Conservation (phyloP, 2,329 filamentous ascomycete genomes). For the Hypoxylon sp. region DNA sequence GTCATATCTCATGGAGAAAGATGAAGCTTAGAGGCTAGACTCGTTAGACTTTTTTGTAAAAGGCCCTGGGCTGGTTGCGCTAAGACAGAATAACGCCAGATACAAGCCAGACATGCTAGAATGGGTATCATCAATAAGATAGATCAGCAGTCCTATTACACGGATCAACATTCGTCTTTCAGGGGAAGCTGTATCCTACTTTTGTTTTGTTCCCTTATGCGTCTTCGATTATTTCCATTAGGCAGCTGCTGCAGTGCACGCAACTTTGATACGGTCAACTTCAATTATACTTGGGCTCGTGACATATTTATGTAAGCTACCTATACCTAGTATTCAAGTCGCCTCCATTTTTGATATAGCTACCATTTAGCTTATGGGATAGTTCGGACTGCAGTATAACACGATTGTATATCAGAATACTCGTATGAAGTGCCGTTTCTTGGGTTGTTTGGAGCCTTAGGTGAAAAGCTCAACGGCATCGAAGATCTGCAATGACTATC, state of each 20-base stretch:
- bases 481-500: slow-evolving; percentile 46
- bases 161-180: not conserved
- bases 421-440: not conserved
- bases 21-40: slow-evolving; percentile 9
- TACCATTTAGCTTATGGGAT: too few relatives aligned
- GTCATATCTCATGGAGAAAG: slow-evolving; percentile 48
- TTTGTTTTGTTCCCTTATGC: not conserved
- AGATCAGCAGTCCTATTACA: not conserved
- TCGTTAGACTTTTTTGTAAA: not conserved
- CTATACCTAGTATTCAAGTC: too few relatives aligned
- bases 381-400: too few relatives aligned
- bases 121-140: not conserved
- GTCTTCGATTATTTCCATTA: not conserved
- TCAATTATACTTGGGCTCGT: too few relatives aligned
- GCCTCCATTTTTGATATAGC: too few relatives aligned
- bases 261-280: too few relatives aligned
- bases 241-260: not conserved
- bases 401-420: too few relatives aligned
- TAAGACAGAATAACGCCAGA: not conserved
- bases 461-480: slow-evolving; percentile 54
- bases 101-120: not conserved
- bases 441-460: not conserved
- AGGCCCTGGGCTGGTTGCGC: not conserved
- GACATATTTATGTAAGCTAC: too few relatives aligned
- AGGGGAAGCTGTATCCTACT: not conserved